Evolutionary conservation across 495 filamentous ascomycete species (phyloP), one percentile per base, ranked within the genome.

Genomic region (Tuber aestivum): DNA sequence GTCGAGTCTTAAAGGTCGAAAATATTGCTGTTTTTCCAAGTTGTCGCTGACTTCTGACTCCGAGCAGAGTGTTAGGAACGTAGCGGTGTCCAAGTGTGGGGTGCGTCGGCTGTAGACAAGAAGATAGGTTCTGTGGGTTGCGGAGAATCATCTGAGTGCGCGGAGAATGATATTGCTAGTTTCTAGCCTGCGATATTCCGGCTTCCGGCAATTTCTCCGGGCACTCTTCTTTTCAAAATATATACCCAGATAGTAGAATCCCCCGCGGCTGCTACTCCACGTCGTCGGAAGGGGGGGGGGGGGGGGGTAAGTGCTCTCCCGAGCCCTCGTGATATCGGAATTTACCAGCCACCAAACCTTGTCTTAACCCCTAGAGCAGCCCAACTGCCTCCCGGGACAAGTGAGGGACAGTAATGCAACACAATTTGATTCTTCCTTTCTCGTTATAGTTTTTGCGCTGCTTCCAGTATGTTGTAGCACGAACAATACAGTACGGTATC

Each of bases 401-500:
- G 27, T 65, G 56, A 65, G 27, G 56, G 56, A 20, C 56, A 65
- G 56, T 27, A 65, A 65, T 65, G 56, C 56, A 65, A 65, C 56
- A 65, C 56, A 65, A 3, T 35, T 14, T 65, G 56, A 35, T 35
- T 14, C 27, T 65, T 35, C 56, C 32, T 35, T 20, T 65, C 56
- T 32, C 27, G 56, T 35, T 65, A 65, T 65, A 65, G 12, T 12
- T 18, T 65, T 35, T 65, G 56, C 56, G 32, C 27, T 65, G 56
- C 56, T 32, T 18, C 56, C 14, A 65, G 56, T 35, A 35, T 65
- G 56, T 20, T 18, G 56, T 65, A 35, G 56, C 56, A 65, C 56
- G 56, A 65, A 65, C 56, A 65, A 10, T 65, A 65, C 56, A 65
- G 56, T 65, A 65, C 56, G 32, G 56, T 65, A 65, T 65, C 56